phyloP scores from a whole-genome alignment of 106 monocot genomes.

The Vanilla planifolia region DNA sequence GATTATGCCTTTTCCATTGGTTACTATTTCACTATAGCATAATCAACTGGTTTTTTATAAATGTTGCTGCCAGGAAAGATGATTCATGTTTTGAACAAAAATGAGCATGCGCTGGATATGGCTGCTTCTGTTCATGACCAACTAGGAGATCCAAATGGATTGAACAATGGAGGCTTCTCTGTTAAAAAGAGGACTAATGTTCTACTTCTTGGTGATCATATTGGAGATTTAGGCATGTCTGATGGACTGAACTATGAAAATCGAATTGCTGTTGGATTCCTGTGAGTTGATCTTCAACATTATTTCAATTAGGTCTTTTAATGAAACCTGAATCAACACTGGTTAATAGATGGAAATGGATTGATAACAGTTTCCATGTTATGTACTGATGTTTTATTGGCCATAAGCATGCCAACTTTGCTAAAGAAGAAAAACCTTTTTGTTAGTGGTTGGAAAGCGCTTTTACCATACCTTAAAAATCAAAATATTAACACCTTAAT shows the following conservation, averaged over 20 bases:
- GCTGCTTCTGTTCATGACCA: slow-evolving; percentile 64
- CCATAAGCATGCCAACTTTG: too few relatives aligned
- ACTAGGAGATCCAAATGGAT: slow-evolving; percentile 54
- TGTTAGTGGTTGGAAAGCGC: too few relatives aligned
- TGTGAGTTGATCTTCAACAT: slow-evolving; percentile 43
- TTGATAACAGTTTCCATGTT: too few relatives aligned
- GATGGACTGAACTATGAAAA: slow-evolving; percentile 79
- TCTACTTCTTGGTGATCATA: slow-evolving; percentile 75
- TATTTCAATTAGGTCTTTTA: not conserved
- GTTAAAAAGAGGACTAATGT: slow-evolving; percentile 75
- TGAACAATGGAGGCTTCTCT: slow-evolving; percentile 15
- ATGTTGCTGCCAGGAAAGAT: slow-evolving; percentile 50
- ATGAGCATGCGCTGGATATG: slow-evolving; percentile 86
- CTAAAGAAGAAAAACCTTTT: too few relatives aligned
- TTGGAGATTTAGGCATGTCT: slow-evolving; percentile 80
- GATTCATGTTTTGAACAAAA: slow-evolving; percentile 88
- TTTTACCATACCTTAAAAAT: too few relatives aligned
- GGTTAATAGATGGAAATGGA: too few relatives aligned
- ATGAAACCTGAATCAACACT: too few relatives aligned
- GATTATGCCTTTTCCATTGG: too few relatives aligned
- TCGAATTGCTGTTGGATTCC: slow-evolving; percentile 72
- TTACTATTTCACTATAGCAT: not conserved
- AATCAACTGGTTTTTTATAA: not conserved
- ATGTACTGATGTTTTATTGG: too few relatives aligned
- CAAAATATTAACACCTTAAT: too few relatives aligned